Percentiles rank a stretch among this genome's conserved stretches.
Evolutionary conservation across 1,139 yeast species (phyloP).

Genomic region (Suhomyces coccinellae): DNA sequence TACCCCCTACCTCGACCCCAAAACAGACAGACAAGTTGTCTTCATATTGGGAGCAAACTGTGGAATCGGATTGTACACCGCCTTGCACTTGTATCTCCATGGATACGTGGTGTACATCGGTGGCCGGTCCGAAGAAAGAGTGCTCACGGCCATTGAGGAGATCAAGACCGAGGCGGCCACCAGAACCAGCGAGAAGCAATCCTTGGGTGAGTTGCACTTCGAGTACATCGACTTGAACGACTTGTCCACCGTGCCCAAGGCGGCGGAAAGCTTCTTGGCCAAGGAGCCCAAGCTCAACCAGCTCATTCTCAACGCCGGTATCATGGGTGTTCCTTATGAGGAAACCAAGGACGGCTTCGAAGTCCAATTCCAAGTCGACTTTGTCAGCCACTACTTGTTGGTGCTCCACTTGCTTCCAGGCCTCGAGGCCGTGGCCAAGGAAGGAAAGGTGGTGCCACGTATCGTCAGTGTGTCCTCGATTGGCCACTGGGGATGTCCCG

Average conservation of each 20-base stretch:
- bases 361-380: constrained; percentile 45
- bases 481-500: constrained; percentile 31
- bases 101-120: constrained; percentile 76
- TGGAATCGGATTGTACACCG: constrained; percentile 80
- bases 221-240: constrained; percentile 37
- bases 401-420: constrained; percentile 32
- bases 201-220: constrained; percentile 29
- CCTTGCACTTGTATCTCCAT: constrained; percentile 71
- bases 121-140: constrained; percentile 62
- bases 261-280: constrained; percentile 27
- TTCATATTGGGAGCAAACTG: constrained; percentile 79
- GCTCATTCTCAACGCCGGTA: constrained; percentile 44
- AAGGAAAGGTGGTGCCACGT: constrained; percentile 27
- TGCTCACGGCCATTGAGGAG: constrained; percentile 55
- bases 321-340: constrained; percentile 41
- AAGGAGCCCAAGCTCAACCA: constrained; percentile 33
- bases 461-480: constrained; percentile 36
- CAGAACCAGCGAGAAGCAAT: constrained; percentile 14
- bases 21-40: constrained; percentile 54
- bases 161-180: constrained; percentile 53
- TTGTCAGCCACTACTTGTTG: constrained; percentile 36
- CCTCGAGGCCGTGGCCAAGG: constrained; percentile 23
- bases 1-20: constrained; percentile 43
- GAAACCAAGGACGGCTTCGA: constrained; percentile 41
- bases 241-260: constrained; percentile 31